Base-by-base conservation (phyloP, 2,329 filamentous ascomycete species). In the Hypoxylon sp. region DNA sequence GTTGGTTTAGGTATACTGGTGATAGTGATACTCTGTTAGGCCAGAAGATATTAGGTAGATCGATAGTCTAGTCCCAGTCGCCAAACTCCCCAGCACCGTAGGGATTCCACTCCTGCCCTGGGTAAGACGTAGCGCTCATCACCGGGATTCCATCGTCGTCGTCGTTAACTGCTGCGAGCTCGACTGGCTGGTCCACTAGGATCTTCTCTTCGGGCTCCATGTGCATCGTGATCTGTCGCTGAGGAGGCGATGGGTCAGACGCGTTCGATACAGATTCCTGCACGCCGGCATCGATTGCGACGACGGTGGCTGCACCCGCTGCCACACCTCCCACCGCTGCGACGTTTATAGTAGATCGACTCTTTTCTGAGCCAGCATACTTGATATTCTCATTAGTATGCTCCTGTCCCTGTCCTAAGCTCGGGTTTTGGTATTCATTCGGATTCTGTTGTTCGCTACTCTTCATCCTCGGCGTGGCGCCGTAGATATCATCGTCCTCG, bases 71-170 rank as follows among this genome's bases (percentile, higher is more conserved):
- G n/a, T 66, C 64, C 55, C 57, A 70, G 37, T 70, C 68, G 1
- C 65, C 66, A 54, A 70, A 70, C 47, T 69, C 68, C 7, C 68
- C 68, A 5, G 65, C 69, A 0, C 64, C 66, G 32, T 70, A 71
- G 1, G 77, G 78, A 35, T 74, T 72, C 79, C 81, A 84, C 62
- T 83, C 80, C 67, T 81, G 77, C 0, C 81, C 81, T 0, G 81
- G 81, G 60, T 82, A 84, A 52, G 73, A 77, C 2, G 78, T 79
- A 2, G 78, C 79, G 17, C 71, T 75, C 81, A 84, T 83, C 21
- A 72, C 68, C 1, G 73, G 72, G 21, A 75, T 68, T 9, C 76
- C 73, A 19, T 76, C 72, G 19, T 76, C 72, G 38, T 75, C 73
- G 21, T 61, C 63, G 17, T 65, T 63, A 16, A 68, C 66, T 3